Conservation (phyloP, 345 rosid genomes). For the Sisymbrium altissimum region DNA sequence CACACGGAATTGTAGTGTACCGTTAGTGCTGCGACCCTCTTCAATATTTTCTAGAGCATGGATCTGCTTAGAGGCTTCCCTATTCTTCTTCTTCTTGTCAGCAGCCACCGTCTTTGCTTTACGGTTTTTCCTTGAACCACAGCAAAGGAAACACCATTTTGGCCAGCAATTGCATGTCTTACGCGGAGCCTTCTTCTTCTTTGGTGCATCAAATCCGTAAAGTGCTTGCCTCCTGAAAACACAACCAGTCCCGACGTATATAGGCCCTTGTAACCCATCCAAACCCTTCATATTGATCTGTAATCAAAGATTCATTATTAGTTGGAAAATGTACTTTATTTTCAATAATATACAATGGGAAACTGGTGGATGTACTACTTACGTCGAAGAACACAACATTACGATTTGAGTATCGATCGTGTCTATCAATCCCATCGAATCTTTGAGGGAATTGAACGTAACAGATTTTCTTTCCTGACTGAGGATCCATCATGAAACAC, state of each 20-base stretch:
- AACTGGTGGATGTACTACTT: conserved; percentile 31
- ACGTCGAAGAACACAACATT: conserved; percentile 98
- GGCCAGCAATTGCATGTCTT: conserved; percentile 98
- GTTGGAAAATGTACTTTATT: not conserved
- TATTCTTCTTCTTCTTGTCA: conserved; percentile 65
- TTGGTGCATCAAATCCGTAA: conserved; percentile 89
- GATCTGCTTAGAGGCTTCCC: conserved; percentile 94
- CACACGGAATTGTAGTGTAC: conserved; percentile 18
- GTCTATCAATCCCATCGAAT: conserved; percentile 96
- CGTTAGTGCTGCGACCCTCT: conserved; percentile 42
- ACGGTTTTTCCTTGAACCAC: conserved; percentile 75
- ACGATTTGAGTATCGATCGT: conserved; percentile 94
- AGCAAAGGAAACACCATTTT: conserved; percentile 84
- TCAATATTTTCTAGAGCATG: conserved; percentile 96
- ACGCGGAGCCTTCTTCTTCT: conserved; percentile 79
- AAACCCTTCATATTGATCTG: conserved; percentile 99
- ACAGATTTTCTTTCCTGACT: conserved; percentile 88
- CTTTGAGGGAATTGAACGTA: conserved; percentile 99
- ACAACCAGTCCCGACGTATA: conserved; percentile 97
- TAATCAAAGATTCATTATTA: conserved; percentile 15
- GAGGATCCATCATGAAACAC: conserved; percentile 99
- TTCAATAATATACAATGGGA: conserved; percentile 1
- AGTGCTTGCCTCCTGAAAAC: conserved; percentile 95
- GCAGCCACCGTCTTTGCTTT: conserved; percentile 54
- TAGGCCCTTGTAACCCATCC: conserved; percentile 98